Conservation (phyloP, 192 early-diverging fungal genomes). For the Geosiphon pyriformis region DNA sequence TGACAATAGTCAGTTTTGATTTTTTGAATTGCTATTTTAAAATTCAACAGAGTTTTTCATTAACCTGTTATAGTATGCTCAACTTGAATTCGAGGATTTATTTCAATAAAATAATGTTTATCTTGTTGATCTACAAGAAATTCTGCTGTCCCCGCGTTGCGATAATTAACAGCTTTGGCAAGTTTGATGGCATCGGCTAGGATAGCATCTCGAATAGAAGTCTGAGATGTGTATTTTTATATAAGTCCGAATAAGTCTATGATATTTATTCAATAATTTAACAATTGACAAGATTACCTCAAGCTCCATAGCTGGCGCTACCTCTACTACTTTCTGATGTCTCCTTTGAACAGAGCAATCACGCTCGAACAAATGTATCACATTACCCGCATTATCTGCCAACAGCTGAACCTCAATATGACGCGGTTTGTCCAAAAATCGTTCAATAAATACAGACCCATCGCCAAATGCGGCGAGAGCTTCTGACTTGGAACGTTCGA, state of each 20-base stretch:
- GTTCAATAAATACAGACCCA: constrained; percentile 92
- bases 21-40: too few species aligned
- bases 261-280: not conserved
- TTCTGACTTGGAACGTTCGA: constrained; percentile 82
- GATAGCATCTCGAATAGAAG: constrained; percentile 66
- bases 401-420: constrained; percentile 98
- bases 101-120: constrained; percentile 96
- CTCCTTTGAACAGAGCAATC: constrained; percentile 98
- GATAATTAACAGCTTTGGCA: constrained; percentile 81
- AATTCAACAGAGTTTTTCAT: constrained; percentile 6
- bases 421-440: constrained; percentile 83
- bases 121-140: constrained; percentile 87
- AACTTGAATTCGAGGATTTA: constrained; percentile 97
- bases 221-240: not conserved
- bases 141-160: constrained; percentile 96
- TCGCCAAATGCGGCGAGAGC: constrained; percentile 93
- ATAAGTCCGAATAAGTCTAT: not conserved
- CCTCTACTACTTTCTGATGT: constrained; percentile 96
- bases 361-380: constrained; percentile 88
- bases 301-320: constrained; percentile 79
- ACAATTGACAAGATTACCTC: constrained; percentile 23
- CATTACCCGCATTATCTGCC: constrained; percentile 78
- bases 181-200: constrained; percentile 88
- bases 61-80: constrained; percentile 89
- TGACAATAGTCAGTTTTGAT: too few species aligned